A percentile compares a stretch with the other conserved stretches of the same genome.
These are phyloP conservation scores for Chaetomiaceae sp. DNA, from an alignment of 2,329 filamentous ascomycete genomes.

Conservation along the genomic window DNA sequence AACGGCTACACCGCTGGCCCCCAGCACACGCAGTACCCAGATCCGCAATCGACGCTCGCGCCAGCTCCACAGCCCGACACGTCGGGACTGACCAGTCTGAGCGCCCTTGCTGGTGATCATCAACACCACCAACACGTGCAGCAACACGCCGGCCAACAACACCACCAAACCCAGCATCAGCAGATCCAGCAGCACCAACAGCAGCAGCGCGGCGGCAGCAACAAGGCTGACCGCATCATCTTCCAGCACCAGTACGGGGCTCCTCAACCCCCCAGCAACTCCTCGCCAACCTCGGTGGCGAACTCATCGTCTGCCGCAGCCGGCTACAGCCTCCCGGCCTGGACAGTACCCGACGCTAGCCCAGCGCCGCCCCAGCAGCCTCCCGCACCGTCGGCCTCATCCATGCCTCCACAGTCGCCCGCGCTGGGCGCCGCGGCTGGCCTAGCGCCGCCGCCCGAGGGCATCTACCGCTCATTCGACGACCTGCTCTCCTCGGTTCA, in stretches of 20 bases:
- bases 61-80: constrained; percentile 25
- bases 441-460: constrained; percentile 54
- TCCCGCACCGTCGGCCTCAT: constrained; percentile 26
- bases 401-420: constrained; percentile 46
- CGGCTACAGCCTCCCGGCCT: constrained; percentile 24
- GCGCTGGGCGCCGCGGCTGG: constrained; percentile 30
- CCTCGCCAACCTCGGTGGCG: constrained; percentile 23
- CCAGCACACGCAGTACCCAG: constrained; percentile 27
- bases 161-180: constrained; percentile 20
- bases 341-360: constrained; percentile 13
- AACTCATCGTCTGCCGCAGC: constrained; percentile 20
- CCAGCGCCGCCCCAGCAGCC: constrained; percentile 10
- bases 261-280: constrained; percentile 15
- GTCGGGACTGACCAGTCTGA: constrained; percentile 27
- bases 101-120: constrained; percentile 23
- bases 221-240: constrained; percentile 19
- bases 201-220: constrained; percentile 18
- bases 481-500: constrained; percentile 56
- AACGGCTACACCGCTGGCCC: constrained; percentile 26
- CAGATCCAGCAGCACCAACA: constrained; percentile 14
- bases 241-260: constrained; percentile 27
- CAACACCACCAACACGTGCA: constrained; percentile 24
- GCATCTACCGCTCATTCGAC: constrained; percentile 57
- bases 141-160: constrained; percentile 18
- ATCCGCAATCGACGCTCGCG: constrained; percentile 24